These are phyloP conservation scores for Botryotinia globosa DNA, from an alignment of 2,329 filamentous ascomycete species.

Conservation along the genomic window DNA sequence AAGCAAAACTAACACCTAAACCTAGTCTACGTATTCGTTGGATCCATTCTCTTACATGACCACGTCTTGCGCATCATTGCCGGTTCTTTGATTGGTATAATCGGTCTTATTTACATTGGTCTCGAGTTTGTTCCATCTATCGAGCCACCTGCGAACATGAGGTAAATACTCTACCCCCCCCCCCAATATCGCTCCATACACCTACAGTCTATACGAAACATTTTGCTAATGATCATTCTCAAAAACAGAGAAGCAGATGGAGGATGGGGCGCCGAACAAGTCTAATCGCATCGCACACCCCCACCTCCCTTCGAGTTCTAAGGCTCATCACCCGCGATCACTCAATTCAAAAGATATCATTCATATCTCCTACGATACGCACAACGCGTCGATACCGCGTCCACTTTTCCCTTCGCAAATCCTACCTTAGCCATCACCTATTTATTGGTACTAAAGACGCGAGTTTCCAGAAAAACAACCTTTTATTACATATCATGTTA, in stretches of 20 bases:
- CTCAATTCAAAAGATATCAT: background rate
- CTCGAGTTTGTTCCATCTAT: constrained; percentile 79
- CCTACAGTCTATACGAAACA: too few relatives aligned
- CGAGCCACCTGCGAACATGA: constrained; percentile 59
- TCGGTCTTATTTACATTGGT: constrained; percentile 73
- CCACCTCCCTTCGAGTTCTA: background rate
- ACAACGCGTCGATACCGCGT: background rate
- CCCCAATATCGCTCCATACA: too few relatives aligned
- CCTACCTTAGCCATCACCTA: background rate
- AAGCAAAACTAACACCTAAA: constrained; percentile 25
- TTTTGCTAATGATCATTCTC: background rate
- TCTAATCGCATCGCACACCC: constrained; percentile 26
- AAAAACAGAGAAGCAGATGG: constrained; percentile 45
- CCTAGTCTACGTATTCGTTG: constrained; percentile 93
- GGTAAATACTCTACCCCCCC: constrained; percentile 21
- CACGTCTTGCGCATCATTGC: constrained; percentile 68
- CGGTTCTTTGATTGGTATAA: constrained; percentile 71
- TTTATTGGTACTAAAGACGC: background rate
- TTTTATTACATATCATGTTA: constrained; percentile 16
- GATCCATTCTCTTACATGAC: constrained; percentile 74
- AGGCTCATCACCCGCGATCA: background rate
- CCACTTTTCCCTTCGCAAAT: background rate
- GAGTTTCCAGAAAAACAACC: background rate
- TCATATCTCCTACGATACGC: background rate
- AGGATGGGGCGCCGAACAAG: constrained; percentile 39